Base-by-base conservation (phyloP, 148 eudicot genomes). In the Limonium bicolor region DNA sequence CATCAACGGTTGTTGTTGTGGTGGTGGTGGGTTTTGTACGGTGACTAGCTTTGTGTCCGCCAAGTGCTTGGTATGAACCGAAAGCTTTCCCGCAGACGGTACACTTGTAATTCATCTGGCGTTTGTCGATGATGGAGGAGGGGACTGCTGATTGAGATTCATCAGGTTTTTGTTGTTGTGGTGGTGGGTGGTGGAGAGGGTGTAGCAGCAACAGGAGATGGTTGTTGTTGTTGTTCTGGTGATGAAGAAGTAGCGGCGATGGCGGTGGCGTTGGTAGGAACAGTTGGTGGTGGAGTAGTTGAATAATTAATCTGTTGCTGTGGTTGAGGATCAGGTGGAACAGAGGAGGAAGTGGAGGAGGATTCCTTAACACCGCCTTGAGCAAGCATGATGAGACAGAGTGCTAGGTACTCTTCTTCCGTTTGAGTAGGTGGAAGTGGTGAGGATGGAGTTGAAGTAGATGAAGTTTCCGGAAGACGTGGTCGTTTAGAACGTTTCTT, bases 1-100 rank as follows among this genome's bases (percentile, higher is more conserved):
- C 72, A 0, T 48, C 60, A 14, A 36, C 30, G 13, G 48, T 43
- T n/a, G n/a, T n/a, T n/a, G n/a, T n/a, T n/a, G n/a, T n/a, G 12
- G 6, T 26, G 23, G 20, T 9, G 24, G 20, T 11, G 24, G 23
- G 61, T 27, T 69, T 74, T 12, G 13, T 28, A 12, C 92, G 61
- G 65, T 85, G 95, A 47, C 95, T 85, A 18, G 95, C 90, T 63
- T 85, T 85, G 69, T 84, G 95, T 0, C 95, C 95, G 12, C 95
- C 95, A 9, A 84, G 65, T 0, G 95, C 95, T 26, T 84, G 95
- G 71, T 84, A 84, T 0, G 95, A 84, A 2, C 72, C 74, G 12
- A 80, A 84, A 1, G 68, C 58, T 64, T 80, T 80, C 38, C 64
- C 61, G 60, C 95, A 84, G 0, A 84, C 90, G 6, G 69, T 51